phyloP scores from a whole-genome alignment of 2,329 filamentous ascomycete species.

The Talaromyces sp. region DNA sequence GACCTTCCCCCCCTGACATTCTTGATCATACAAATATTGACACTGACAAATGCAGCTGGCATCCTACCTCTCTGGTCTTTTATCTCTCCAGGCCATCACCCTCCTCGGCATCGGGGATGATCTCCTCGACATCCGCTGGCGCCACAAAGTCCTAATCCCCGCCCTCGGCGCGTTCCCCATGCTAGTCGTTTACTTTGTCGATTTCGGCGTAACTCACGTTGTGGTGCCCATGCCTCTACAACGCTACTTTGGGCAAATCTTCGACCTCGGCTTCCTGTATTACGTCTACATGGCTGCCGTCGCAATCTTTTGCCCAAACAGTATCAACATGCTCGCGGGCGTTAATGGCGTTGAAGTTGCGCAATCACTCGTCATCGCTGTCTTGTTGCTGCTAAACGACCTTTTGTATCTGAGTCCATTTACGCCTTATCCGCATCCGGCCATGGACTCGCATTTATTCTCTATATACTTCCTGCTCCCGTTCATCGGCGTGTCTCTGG shows the following conservation, averaged over 20 bases:
- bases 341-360: slow-evolving; percentile 97
- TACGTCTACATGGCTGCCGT: slow-evolving; percentile 96
- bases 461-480: slow-evolving; percentile 91
- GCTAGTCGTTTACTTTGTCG: slow-evolving; percentile 95
- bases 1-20: neutral
- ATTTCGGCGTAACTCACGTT: slow-evolving; percentile 94
- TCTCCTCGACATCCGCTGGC: slow-evolving; percentile 96
- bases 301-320: slow-evolving; percentile 96
- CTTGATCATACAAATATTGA: neutral
- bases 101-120: slow-evolving; percentile 93
- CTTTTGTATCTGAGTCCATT: slow-evolving; percentile 73
- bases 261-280: slow-evolving; percentile 80
- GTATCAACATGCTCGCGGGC: slow-evolving; percentile 99
- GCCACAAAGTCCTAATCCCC: slow-evolving; percentile 97
- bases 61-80: slow-evolving; percentile 88
- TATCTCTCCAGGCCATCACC: slow-evolving; percentile 85
- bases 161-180: slow-evolving; percentile 90
- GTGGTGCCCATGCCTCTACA: slow-evolving; percentile 85
- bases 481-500: slow-evolving; percentile 87
- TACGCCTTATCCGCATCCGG: slow-evolving; percentile 81
- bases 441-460: slow-evolving; percentile 93
- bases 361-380: slow-evolving; percentile 86
- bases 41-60: slow-evolving; percentile 61
- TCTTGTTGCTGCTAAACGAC: slow-evolving; percentile 82
- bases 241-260: slow-evolving; percentile 75